Percentiles rank a stretch among this genome's conserved stretches.
These are phyloP conservation scores for Arachnopeziza araneosa DNA, from an alignment of 2,329 filamentous ascomycete genomes.

Conservation along the genomic window DNA sequence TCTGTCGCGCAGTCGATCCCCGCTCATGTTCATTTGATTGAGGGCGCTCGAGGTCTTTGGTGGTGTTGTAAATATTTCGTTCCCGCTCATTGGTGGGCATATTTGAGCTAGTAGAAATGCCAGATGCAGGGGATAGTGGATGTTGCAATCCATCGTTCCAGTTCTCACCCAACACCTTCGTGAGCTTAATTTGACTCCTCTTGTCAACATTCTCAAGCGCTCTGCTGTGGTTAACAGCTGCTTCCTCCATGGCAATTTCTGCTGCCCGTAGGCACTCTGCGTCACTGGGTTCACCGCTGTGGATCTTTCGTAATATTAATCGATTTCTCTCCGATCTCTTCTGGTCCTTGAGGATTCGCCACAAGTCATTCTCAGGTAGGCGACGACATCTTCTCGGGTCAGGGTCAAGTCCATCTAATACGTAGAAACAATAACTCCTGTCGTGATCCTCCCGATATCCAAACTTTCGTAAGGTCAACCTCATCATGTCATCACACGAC, in stretches of 20 bases:
- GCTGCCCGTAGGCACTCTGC: constrained; percentile 84
- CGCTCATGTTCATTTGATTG: constrained; percentile 35
- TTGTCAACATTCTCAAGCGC: constrained; percentile 55
- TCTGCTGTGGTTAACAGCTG: constrained; percentile 63
- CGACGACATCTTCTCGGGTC: constrained; percentile 76
- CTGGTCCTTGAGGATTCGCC: constrained; percentile 84
- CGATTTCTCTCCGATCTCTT: constrained; percentile 82
- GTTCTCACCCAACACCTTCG: constrained; percentile 82
- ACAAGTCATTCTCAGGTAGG: constrained; percentile 79
- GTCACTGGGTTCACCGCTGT: constrained; percentile 80
- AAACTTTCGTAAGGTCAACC: constrained; percentile 83
- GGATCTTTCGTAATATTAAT: constrained; percentile 87
- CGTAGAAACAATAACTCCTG: constrained; percentile 95
- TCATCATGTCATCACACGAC: constrained; percentile 87
- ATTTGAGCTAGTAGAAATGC: constrained; percentile 36
- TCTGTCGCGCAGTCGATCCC: constrained; percentile 19
- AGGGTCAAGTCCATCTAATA: constrained; percentile 78
- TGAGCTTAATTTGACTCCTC: constrained; percentile 79
- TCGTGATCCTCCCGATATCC: constrained; percentile 84
- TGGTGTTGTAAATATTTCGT: constrained; percentile 56
- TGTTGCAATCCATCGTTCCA: constrained; percentile 77
- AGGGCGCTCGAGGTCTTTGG: constrained; percentile 53
- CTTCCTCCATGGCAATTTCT: constrained; percentile 84
- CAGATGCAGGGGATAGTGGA: constrained; percentile 76
- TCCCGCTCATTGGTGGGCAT: constrained; percentile 53